phyloP scores from a whole-genome alignment of 305 asterid species.

The Fraxinus nigra region DNA sequence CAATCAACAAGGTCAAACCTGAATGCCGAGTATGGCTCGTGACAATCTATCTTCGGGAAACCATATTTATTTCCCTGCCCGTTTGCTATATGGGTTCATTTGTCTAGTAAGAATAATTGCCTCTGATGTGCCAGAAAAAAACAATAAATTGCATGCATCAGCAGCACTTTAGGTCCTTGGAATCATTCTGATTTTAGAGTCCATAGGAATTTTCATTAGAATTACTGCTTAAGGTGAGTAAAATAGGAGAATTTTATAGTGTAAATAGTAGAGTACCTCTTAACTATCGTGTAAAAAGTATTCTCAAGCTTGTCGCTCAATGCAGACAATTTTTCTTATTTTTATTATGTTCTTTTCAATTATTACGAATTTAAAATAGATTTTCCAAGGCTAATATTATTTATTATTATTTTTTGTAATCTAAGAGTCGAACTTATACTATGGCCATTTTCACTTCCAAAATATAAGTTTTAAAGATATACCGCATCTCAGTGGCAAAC shows the following conservation, averaged over 20 bases:
- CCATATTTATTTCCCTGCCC: not conserved
- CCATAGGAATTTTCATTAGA: not conserved
- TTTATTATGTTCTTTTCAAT: not conserved
- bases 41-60: not conserved
- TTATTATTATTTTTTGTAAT: too few relatives aligned
- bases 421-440: not conserved
- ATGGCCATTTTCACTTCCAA: not conserved
- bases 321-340: not conserved
- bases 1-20: too few relatives aligned
- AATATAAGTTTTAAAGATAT: not conserved
- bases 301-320: not conserved
- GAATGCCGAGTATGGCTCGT: too few relatives aligned
- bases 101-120: conserved; percentile 2
- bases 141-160: conserved; percentile 19
- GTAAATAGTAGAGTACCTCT: conserved; percentile 16
- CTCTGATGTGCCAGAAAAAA: not conserved
- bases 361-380: too few relatives aligned
- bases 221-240: not conserved
- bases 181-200: conserved; percentile 13
- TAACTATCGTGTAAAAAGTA: not conserved
- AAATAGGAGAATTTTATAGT: conserved; percentile 5
- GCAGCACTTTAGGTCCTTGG: not conserved
- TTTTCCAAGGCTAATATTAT: not conserved
- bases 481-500: not conserved
- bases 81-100: not conserved